These are phyloP conservation scores for Viridothelium virens DNA, from an alignment of 495 filamentous ascomycete genomes.

Conservation along the genomic window DNA sequence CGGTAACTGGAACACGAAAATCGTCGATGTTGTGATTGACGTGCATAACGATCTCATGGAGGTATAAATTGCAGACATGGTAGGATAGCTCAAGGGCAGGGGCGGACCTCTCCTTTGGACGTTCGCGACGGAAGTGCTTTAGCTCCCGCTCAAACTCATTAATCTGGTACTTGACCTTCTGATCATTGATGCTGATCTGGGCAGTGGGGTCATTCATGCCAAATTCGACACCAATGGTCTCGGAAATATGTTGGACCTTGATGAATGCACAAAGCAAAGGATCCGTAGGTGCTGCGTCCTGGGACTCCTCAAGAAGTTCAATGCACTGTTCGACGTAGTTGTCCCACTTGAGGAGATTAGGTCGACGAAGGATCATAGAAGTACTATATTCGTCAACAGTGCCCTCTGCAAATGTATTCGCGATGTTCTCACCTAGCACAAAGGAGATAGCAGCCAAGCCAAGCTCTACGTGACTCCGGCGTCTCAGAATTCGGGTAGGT, in stretches of 20 bases:
- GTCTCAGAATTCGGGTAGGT: constrained; percentile 41
- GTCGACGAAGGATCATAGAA: constrained; percentile 70
- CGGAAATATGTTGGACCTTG: constrained; percentile 68
- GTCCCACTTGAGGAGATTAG: constrained; percentile 73
- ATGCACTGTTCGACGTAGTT: constrained; percentile 81
- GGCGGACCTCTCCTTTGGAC: constrained; percentile 42
- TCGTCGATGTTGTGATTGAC: constrained; percentile 60
- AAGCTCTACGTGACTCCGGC: constrained; percentile 67
- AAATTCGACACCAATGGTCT: constrained; percentile 70
- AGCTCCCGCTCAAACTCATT: constrained; percentile 71
- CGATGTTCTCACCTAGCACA: constrained; percentile 43
- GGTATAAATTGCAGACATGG: constrained; percentile 64
- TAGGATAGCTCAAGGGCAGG: constrained; percentile 51
- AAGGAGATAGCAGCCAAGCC: constrained; percentile 76
- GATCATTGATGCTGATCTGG: constrained; percentile 59
- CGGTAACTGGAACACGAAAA: constrained; percentile 44
- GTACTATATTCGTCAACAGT: constrained; percentile 42
- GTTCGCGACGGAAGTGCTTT: constrained; percentile 54
- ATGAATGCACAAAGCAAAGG: constrained; percentile 65
- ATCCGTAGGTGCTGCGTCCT: constrained; percentile 66
- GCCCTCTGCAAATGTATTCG: no score
- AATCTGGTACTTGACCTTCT: constrained; percentile 64
- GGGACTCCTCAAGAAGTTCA: constrained; percentile 60
- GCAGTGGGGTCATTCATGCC: constrained; percentile 64
- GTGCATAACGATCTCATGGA: constrained; percentile 81